Base-by-base conservation (phyloP, 192 early-diverging fungal species). In the Funneliformis mosseae region DNA sequence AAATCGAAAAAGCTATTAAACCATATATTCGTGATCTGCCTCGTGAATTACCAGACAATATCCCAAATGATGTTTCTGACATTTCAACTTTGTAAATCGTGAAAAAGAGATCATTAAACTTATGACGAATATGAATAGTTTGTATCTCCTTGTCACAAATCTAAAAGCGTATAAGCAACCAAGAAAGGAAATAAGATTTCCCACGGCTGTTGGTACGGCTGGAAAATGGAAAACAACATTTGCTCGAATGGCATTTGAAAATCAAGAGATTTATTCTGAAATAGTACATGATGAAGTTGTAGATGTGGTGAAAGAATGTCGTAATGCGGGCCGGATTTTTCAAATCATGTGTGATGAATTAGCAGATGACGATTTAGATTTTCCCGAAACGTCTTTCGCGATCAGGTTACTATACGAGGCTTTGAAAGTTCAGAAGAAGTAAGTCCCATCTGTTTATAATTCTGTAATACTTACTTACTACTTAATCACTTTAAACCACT, bases 361-460 rank as follows among this genome's bases (percentile, higher is more conserved):
- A 3, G 10, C 6, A 10, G 71, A 73, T 25, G 21, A 25, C 8
- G 71, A 73, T 25, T 43, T 73, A 45, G 42, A 73, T 18, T 41
- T 16, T 14, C 16, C 3, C 39, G 14, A 72, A 38, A 39, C 4
- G 12, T 73, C 71, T 46, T 73, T 73, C 16, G 0, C 4, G 16
- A 73, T 23, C 45, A 73, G 28, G 11, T 72, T 72, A n/a, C 42
- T 73, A 73, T 8, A 43, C 18, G 41, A 73, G 8, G 71, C 4
- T 72, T 72, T 72, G 70, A 72, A 72, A 72, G 8, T 33, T 72
- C 70, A 12, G n/a, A 23, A 33, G 70, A 42, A 45, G 25, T 66
- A 66, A 66, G 7, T 28, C 25, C 4, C 14, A 28, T 25, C 16
- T 66, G 63, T 33, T 66, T 66, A 33, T 66, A 6, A 66, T 66